phyloP scores from a whole-genome alignment of 2,329 filamentous ascomycete species.

The Aspergillus sp. region DNA sequence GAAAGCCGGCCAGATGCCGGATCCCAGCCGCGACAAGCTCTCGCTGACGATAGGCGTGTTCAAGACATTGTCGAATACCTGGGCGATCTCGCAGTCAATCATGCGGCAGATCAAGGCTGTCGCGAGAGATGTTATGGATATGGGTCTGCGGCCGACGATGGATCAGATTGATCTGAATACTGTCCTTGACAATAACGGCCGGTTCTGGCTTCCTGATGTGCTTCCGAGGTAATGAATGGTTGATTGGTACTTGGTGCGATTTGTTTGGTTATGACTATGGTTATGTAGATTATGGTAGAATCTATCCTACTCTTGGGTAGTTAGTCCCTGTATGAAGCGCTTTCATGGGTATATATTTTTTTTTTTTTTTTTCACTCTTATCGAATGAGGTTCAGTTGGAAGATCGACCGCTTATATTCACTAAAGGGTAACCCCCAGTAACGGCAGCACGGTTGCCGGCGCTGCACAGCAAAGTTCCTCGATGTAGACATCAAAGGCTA shows the following conservation, averaged over 20 bases:
- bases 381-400: neutral
- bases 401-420: neutral
- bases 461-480: no score
- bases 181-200: conserved; percentile 40
- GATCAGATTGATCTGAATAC: conserved; percentile 41
- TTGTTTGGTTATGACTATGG: neutral
- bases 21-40: conserved; percentile 68
- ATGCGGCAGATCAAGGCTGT: conserved; percentile 76
- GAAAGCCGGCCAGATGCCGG: conserved; percentile 60
- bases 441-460: no score
- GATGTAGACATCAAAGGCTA: no score
- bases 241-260: neutral
- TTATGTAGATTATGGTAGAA: neutral
- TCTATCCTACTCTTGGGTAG: neutral
- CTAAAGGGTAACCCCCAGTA: no score
- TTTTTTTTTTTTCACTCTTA: neutral
- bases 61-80: conserved; percentile 69
- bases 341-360: neutral
- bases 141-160: conserved; percentile 43
- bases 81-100: conserved; percentile 72
- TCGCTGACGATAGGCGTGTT: conserved; percentile 78
- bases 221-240: conserved; percentile 39
- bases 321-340: neutral
- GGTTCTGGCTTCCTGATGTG: conserved; percentile 40
- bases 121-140: conserved; percentile 70